Evolutionary conservation across 192 early-diverging fungal genomes (phyloP), one percentile per base, ranked within the genome.

Genomic region (Backusella tarrabulga): DNA sequence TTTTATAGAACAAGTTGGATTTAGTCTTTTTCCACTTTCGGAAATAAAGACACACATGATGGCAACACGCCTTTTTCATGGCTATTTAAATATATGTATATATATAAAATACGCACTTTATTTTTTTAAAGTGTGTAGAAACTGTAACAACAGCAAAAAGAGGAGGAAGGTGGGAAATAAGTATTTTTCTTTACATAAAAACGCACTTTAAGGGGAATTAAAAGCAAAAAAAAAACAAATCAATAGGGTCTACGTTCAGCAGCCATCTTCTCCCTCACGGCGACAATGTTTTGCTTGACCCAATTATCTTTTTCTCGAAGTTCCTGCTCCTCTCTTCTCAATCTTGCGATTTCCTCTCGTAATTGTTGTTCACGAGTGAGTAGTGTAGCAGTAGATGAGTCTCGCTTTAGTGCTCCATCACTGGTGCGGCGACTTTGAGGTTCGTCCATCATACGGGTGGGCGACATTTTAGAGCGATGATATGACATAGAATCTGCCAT

Each of bases 271-370:
- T 80, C 79, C 54, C 79, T 80, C 14, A 80, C 60, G 5, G 71
- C 69, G 17, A 73, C 63, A 38, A 80, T 80, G 34, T 76, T 80
- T 32, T 80, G 75, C 21, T 80, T 80, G 42, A 80, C 76, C 60
- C 67, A 72, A 38, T 80, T 42, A 50, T 80, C 79, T 70, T 80
- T 76, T 21, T 80, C 75, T 42, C 75, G 50, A 35, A 80, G 71
- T 42, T 71, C 79, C 56, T 80, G 75, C 73, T 80, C 79, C 40
- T 80, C 79, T 71, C 71, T 75, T 73, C 71, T 54, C n/a, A 80
- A 71, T 67, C 75, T 80, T 35, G 75, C 79, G 34, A 80, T 80
- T 38, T 80, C 79, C 34, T 76, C 79, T 34, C 71, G 38, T 40
- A 80, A 75, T 35, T 80, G 79, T n/a, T 80, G 79, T 35, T 80